Evolutionary conservation across 2,329 filamentous ascomycete genomes (phyloP), one percentile per base, ranked within the genome.

Genomic region (Neoscytalidium dimidiatum): DNA sequence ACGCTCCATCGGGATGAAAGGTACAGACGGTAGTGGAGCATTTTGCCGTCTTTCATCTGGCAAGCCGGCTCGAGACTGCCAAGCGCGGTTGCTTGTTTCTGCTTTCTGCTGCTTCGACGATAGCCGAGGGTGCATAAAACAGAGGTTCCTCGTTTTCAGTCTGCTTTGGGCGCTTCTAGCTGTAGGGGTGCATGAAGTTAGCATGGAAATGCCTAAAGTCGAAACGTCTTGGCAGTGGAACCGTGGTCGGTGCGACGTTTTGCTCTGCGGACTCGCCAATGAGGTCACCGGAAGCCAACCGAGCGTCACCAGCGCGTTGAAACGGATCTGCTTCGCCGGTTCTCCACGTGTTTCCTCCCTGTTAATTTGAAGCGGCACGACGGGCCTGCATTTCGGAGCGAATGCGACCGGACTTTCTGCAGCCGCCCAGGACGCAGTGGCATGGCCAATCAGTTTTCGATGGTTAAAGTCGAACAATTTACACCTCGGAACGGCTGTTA

Each of bases 201-300:
- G 49, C 41, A 56, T 48, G 38, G 21, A 11, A 33, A 28, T 46
- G 56, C 41, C 23, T 46, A 60, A 60, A 64, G 26, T 31, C 49
- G 61, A 64, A 64, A 64, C 61, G 49, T n/a, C 61, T 64, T 64
- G 61, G 61, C 49, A 17, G 61, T 33, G 38, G 38, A 46, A 53
- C 38, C 35, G 29, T 35, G 49, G 49, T 41, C 61, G 3, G 26
- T 56, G 61, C 61, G 28, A 33, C 26, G 41, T 23, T 33, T 33
- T 31, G 28, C 6, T 26, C 56, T 19, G 41, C 56, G 5, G 14
- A 17, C 41, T n/a, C 41, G 23, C 56, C 56, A 60, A 60, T 60
- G 26, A 46, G 28, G 17, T 46, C 26, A 9, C n/a, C 41, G 43
- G 26, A 46, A 13, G 56, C 56, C 41, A 60, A 19, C 38, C 56